Conservation (phyloP, 306 rosid genomes). For the Glycine latifolia region DNA sequence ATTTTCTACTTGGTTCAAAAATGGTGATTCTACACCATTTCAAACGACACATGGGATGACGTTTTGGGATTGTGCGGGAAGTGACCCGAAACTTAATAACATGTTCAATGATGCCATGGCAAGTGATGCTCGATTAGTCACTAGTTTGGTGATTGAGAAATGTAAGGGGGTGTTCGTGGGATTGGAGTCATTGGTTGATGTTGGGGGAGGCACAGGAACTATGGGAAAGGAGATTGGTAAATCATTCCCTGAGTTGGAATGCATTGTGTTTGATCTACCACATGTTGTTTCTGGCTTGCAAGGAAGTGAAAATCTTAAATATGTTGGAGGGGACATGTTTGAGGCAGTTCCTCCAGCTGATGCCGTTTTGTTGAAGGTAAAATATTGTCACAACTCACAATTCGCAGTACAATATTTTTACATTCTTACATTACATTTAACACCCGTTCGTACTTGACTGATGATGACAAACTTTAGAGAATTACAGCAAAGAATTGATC, state of each 20-base stretch:
- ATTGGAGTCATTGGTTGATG: too few species aligned
- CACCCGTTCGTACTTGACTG: neutral
- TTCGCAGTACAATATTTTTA: neutral
- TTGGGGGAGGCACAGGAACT: too few species aligned
- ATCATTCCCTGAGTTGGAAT: neutral
- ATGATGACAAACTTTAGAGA: neutral
- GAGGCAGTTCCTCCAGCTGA: conserved; percentile 23
- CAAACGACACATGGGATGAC: neutral
- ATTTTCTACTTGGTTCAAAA: conserved; percentile 32
- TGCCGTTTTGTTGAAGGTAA: conserved; percentile 47
- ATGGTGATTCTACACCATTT: conserved; percentile 22
- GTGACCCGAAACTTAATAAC: neutral
- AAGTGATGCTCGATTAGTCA: conserved; percentile 23
- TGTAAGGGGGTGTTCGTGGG: too few species aligned
- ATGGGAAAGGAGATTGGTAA: too few species aligned
- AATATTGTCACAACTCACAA: neutral
- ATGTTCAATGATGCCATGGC: conserved; percentile 38
- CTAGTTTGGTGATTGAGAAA: too few species aligned
- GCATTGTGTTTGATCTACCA: conserved; percentile 30
- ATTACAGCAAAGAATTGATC: neutral
- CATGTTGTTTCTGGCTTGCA: conserved; percentile 35
- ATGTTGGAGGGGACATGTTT: conserved; percentile 31
- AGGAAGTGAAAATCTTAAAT: conserved; percentile 30
- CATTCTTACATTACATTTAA: neutral
- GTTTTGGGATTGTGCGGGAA: neutral